A percentile compares a stretch with the other conserved stretches of the same genome.
Conservation (phyloP, 2,329 filamentous ascomycete species). For the Pseudogymnoascus sp. region DNA sequence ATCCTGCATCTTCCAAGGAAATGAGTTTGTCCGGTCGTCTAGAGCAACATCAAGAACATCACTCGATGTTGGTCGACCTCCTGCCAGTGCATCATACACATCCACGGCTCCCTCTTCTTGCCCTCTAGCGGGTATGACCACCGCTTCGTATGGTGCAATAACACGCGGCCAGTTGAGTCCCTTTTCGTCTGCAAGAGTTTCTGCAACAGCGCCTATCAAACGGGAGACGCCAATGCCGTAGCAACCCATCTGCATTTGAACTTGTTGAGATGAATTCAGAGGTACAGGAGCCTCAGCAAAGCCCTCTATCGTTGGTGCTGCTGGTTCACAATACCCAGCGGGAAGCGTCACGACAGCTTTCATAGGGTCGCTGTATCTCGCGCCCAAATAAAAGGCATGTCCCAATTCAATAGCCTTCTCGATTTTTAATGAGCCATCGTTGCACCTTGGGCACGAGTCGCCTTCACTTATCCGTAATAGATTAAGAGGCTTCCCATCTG, state of each 20-base stretch:
- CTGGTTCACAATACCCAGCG: slow-evolving; percentile 14
- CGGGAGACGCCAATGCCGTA: slow-evolving; percentile 91
- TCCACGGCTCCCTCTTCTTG: slow-evolving; percentile 40
- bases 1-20: slow-evolving; percentile 83
- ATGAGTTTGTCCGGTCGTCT: slow-evolving; percentile 59
- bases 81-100: slow-evolving; percentile 54
- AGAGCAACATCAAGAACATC: slow-evolving; percentile 53
- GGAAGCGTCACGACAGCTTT: slow-evolving; percentile 50
- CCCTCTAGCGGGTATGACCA: slow-evolving; percentile 49
- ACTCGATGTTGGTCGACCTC: not conserved
- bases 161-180: slow-evolving; percentile 82
- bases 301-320: not conserved
- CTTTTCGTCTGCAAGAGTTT: slow-evolving; percentile 58
- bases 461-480: slow-evolving; percentile 57
- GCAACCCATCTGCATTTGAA: slow-evolving; percentile 84
- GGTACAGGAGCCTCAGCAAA: not conserved
- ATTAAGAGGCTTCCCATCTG: slow-evolving; percentile 42
- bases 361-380: slow-evolving; percentile 73
- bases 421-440: slow-evolving; percentile 50
- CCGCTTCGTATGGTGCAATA: slow-evolving; percentile 76
- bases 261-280: slow-evolving; percentile 19
- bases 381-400: slow-evolving; percentile 90
- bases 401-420: slow-evolving; percentile 79
- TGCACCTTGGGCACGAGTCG: slow-evolving; percentile 66
- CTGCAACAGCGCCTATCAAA: slow-evolving; percentile 77